A percentile compares a stretch with the other conserved stretches of the same genome.
Evolutionary conservation across 441 rosid genomes (phyloP).

Genomic region (Syzygium syzygioides): DNA sequence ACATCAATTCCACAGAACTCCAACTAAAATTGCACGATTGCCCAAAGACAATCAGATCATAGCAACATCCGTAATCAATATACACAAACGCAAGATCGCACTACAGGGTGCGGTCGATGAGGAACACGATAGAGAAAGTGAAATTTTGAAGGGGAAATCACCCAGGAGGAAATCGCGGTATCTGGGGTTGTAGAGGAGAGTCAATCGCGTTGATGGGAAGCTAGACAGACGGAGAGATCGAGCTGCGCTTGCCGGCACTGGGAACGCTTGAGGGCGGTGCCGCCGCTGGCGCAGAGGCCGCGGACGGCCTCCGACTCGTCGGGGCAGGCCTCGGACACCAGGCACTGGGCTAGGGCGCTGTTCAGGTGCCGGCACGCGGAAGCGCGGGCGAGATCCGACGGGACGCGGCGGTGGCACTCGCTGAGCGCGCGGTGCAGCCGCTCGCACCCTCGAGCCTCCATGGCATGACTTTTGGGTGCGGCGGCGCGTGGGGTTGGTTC

Average conservation of each 20-base stretch:
- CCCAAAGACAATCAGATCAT: background rate
- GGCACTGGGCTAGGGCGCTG: conserved; percentile 66
- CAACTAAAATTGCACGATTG: background rate
- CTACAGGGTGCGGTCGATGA: background rate
- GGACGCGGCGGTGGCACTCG: conserved; percentile 65
- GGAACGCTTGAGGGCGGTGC: conserved; percentile 68
- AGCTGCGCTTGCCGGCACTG: conserved; percentile 77
- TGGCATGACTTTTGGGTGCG: background rate
- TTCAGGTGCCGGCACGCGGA: conserved; percentile 74
- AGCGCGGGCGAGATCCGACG: conserved; percentile 35
- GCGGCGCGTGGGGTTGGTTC: background rate
- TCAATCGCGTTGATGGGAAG: conserved; percentile 36
- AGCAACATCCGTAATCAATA: background rate
- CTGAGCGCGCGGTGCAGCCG: conserved; percentile 53
- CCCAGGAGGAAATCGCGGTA: background rate
- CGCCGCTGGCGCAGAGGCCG: conserved; percentile 66
- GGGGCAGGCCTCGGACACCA: conserved; percentile 62
- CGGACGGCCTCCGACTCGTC: conserved; percentile 72
- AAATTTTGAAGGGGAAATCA: background rate
- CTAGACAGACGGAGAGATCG: conserved; percentile 65
- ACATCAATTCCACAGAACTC: background rate
- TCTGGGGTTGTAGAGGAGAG: background rate
- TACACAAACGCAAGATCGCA: background rate
- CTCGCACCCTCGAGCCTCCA: conserved; percentile 31
- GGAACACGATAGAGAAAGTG: background rate